Evolutionary conservation across 2,329 filamentous ascomycete species (phyloP), one percentile per base, ranked within the genome.

Genomic region (Ceratocystis smalleyi): DNA sequence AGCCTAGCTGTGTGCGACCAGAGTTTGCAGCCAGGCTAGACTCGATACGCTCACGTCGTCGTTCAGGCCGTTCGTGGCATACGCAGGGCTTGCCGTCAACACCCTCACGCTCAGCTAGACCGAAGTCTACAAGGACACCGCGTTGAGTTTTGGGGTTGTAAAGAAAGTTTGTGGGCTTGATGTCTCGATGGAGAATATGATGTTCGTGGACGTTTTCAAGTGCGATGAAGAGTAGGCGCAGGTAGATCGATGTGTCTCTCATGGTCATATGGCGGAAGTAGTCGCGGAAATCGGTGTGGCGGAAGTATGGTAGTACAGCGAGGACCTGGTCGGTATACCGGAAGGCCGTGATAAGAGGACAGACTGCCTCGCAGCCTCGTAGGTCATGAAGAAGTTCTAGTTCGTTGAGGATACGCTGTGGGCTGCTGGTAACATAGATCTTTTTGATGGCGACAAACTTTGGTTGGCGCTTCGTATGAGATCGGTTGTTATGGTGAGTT

Each of bases 371-470:
- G 66, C 88, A 95, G 65, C 87, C 83, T 61, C 88, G 83, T 7
- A 99, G 82, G 72, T 96, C 91, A 72, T 95, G 85, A 24, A 99
- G 83, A 24, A 99, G 81, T 70, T 97, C 92, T 19, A 99, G 84
- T 75, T 99, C 94, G 76, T 99, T 99, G 72, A 95, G 83, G 69
- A 99, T 97, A 57, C 94, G 88, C 32, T 86, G 81, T 0, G 94
- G 94, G 69, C 91, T 96, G 68, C 91, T 96, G 0, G 95, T 99
- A 68, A 97, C 94, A 74, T 99, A 99, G 70, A 99, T 99, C 77
- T 99, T 99, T 77, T 99, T 99, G 75, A 99, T 89, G 22, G 95
- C 94, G 67, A 99, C 95, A 71, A 87, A 97, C 72, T 87, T 89
- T 27, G 87, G 79, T 24, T 68, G 67, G 3, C 65, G 68, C 24